Conservation (phyloP, 1,139 yeast genomes). For the Pneumocystis wakefieldiae region DNA sequence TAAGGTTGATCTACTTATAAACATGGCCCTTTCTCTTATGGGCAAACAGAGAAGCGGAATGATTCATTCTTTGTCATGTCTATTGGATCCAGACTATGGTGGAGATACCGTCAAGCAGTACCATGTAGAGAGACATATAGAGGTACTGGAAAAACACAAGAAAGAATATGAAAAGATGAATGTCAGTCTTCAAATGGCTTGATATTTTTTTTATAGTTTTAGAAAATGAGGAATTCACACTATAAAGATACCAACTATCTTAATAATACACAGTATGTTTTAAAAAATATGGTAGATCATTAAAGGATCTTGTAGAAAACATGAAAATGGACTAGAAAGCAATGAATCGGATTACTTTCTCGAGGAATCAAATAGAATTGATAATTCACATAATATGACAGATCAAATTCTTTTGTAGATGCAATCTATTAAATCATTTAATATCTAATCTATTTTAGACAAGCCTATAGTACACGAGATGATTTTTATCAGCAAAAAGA, state of each 20-base stretch:
- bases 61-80: slow-evolving; percentile 27
- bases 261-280: slow-evolving; percentile 43
- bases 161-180: slow-evolving; percentile 46
- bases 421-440: not conserved
- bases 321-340: slow-evolving; percentile 12
- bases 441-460: slow-evolving; percentile 19
- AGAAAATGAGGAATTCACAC: slow-evolving; percentile 55
- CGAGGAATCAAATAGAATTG: slow-evolving; percentile 61
- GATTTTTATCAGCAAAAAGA: slow-evolving; percentile 62
- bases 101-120: slow-evolving; percentile 60
- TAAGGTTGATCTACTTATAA: not conserved
- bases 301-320: slow-evolving; percentile 12
- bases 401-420: slow-evolving; percentile 47
- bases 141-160: slow-evolving; percentile 56
- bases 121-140: slow-evolving; percentile 72
- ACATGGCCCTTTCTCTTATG: not conserved
- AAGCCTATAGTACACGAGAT: slow-evolving; percentile 81
- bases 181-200: not conserved
- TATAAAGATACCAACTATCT: slow-evolving; percentile 46
- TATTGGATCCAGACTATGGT: slow-evolving; percentile 44
- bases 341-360: slow-evolving; percentile 53
- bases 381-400: slow-evolving; percentile 57
- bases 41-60: slow-evolving; percentile 28
- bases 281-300: slow-evolving; percentile 10
- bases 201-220: slow-evolving; percentile 28